Conservation (phyloP, 2,329 filamentous ascomycete species). For the Microdochium trichocladiopsis region DNA sequence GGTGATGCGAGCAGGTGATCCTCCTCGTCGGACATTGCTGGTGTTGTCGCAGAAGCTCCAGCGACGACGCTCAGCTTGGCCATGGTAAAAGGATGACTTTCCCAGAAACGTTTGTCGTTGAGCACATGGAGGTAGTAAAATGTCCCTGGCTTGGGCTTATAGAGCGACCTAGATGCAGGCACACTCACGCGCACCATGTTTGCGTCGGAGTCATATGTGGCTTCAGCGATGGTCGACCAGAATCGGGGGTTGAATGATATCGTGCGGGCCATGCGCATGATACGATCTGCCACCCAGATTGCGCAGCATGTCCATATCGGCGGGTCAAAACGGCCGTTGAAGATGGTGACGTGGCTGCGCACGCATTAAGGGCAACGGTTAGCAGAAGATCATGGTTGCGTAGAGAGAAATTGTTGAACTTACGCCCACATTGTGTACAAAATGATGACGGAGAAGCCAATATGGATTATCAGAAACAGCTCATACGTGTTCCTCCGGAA, state of each 20-base stretch:
- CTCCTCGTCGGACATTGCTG: constrained; percentile 14
- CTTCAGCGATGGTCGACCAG: constrained; percentile 25
- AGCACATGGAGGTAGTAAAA: constrained; percentile 39
- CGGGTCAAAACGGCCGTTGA: constrained; percentile 37
- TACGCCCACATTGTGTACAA: constrained; percentile 44
- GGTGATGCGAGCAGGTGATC: constrained; percentile 19
- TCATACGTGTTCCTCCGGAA: constrained; percentile 47
- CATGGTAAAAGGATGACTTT: constrained; percentile 43
- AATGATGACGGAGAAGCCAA: constrained; percentile 40
- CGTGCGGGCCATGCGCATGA: constrained; percentile 34
- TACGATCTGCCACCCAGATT: constrained; percentile 43
- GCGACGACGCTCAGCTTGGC: constrained; percentile 15
- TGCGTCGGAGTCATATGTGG: constrained; percentile 25
- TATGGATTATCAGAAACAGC: constrained; percentile 40
- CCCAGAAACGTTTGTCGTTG: constrained; percentile 31
- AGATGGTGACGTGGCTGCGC: constrained; percentile 42
- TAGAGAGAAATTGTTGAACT: constrained; percentile 11
- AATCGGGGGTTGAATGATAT: constrained; percentile 29
- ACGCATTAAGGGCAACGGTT: background rate
- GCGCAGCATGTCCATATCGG: constrained; percentile 41
- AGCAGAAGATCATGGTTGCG: background rate
- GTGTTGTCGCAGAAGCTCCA: background rate
- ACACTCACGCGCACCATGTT: constrained; percentile 34
- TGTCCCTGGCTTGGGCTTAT: constrained; percentile 29
- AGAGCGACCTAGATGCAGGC: constrained; percentile 24